Base-by-base conservation (phyloP, 768 basidiomycete genomes). In the Boletus vermiculosoides region DNA sequence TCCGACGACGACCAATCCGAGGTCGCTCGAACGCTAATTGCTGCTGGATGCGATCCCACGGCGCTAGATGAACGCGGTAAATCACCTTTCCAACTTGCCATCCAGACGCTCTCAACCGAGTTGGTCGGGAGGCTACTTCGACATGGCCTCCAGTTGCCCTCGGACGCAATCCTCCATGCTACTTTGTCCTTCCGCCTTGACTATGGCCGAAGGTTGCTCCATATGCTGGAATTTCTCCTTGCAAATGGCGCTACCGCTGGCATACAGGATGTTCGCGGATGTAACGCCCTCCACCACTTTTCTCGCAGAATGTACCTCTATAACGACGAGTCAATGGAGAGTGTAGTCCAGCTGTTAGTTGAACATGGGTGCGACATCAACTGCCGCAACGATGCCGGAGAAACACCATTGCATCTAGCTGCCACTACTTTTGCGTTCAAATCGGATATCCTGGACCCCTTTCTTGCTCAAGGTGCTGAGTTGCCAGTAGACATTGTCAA, bases 261-360 rank as follows among this genome's bases (percentile, higher is more conserved):
- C 8, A 2, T 31, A 22, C n/a, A 15, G 31, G 46, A 47, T 33
- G 30, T 22, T 9, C 30, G 1, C 8, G 31, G 31, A 6, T 47
- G 15, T 13, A 47, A 33, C 7, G 13, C 20, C 1, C 16, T 22
- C 20, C 46, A 47, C 46, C 13, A 15, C 46, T 10, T 47, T 4
- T 15, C 30, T n/a, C 12, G 4, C 45, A 6, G 6, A 15, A 22
- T 15, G 7, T 0, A 0, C 10, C 1, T 4, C 0, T 16, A 10
- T 22, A 13, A 22, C 20, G 1, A 1, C 13, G 20, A 15, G 46
- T 15, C 31, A 4, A 9, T 22, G 5, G 45, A 45, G 46, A 15
- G 4, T 20, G n/a, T 20, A 4, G 10, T 46, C 8, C 11, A 12
- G 30, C 25, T 45, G 18, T 25, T 45, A 3, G 10, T 45, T 4